Base-by-base conservation (phyloP, 345 rosid species). In the Brassica nigra region DNA sequence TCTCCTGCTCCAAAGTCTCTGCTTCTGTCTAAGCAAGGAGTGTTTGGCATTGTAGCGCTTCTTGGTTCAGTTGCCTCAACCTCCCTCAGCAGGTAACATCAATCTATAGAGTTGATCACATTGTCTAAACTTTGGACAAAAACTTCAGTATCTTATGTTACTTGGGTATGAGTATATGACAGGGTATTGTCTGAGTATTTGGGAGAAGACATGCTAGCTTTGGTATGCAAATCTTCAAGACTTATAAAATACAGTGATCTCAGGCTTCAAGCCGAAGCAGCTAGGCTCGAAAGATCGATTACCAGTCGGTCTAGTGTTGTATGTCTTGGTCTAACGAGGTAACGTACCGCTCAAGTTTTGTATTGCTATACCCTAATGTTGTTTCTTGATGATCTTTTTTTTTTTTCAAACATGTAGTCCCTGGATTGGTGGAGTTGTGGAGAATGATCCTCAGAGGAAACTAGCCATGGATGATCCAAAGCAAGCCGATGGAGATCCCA, bases 191-290 rank as follows among this genome's bases (percentile, higher is more conserved):
- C 89, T 4, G 90, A 83, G 79, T 89, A 81, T 77, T 76, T 89
- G 76, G 94, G 92, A 12, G 84, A 90, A 85, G 92, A 86, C 73
- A 85, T 89, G 96, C 86, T 91, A 2, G 90, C 90, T 20, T 65
- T 89, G 58, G 92, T 89, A 12, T 89, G 90, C 72, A 86, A 81
- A 79, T 83, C 95, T 4, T 73, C 86, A 78, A 39, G 42, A 23
- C 83, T 81, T 82, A 68, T 65, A 23, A 67, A 54, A 8, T 71
- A 71, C 4, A 88, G 88, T 66, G 78, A 85, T 82, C 30, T 1
- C 8, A 88, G 72, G 52, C 68, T 89, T 69, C 83, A 87, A 8
- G 83, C 89, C 12, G 81, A 57, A 84, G 88, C 87, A 69, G 78
- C 76, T 31, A 79, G 66, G 10, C 83, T 74, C 34, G 88, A 87